A percentile compares a stretch with the other conserved stretches of the same genome.
These are phyloP conservation scores for Epichloe gansuensis DNA, from an alignment of 2,329 filamentous ascomycete species.

Conservation along the genomic window DNA sequence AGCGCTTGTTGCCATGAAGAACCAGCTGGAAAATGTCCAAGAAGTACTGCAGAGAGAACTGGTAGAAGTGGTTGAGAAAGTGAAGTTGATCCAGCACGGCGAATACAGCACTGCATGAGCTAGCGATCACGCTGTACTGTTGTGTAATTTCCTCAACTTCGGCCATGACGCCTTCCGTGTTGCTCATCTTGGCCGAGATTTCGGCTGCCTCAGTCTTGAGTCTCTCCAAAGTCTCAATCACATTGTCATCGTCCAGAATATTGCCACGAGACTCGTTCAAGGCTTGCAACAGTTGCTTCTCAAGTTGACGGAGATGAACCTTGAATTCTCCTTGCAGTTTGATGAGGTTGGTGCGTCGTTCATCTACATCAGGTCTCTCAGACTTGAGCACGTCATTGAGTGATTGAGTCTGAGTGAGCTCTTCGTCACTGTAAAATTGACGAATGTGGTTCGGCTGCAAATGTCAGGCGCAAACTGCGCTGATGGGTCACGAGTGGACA, in stretches of 20 bases:
- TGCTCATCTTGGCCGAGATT: constrained; percentile 89
- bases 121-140: constrained; percentile 86
- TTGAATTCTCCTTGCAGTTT: constrained; percentile 99
- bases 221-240: constrained; percentile 94
- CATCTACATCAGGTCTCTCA: constrained; percentile 92
- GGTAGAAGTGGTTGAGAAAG: constrained; percentile 98
- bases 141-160: constrained; percentile 94
- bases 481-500: constrained; percentile 92
- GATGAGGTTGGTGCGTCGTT: constrained; percentile 91
- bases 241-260: constrained; percentile 94
- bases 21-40: constrained; percentile 94
- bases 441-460: constrained; percentile 95
- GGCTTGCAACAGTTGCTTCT: constrained; percentile 86
- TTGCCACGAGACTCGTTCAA: constrained; percentile 96
- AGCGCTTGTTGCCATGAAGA: constrained; percentile 64
- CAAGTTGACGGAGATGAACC: constrained; percentile 88
- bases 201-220: constrained; percentile 96
- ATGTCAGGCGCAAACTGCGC: constrained; percentile 92
- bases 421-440: constrained; percentile 98
- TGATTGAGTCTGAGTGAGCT: constrained; percentile 98
- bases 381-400: constrained; percentile 96
- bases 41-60: constrained; percentile 98
- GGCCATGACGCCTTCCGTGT: constrained; percentile 95
- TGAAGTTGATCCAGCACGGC: constrained; percentile 93
- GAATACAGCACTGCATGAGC: constrained; percentile 94